A percentile compares a stretch with the other conserved stretches of the same genome.
These are phyloP conservation scores for Geoglossum glabrum DNA, from an alignment of 495 filamentous ascomycete genomes.

Conservation along the genomic window DNA sequence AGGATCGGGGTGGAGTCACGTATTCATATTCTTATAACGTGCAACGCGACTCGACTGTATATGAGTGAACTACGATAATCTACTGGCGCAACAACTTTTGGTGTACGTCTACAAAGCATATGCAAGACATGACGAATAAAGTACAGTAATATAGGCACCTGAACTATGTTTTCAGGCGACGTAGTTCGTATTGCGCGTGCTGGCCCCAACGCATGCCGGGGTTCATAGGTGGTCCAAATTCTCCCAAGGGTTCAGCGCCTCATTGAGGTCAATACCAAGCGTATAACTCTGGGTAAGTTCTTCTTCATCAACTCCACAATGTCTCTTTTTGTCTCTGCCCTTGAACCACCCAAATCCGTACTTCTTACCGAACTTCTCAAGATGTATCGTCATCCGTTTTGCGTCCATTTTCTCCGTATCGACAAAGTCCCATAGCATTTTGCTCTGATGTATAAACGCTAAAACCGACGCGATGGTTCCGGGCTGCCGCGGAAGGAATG, in stretches of 20 bases:
- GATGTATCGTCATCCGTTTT: constrained; percentile 30
- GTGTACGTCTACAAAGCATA: too few species aligned
- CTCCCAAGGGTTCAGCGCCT: constrained; percentile 4
- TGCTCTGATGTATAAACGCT: constrained; percentile 51
- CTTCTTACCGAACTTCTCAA: constrained; percentile 34
- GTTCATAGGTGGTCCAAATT: background rate
- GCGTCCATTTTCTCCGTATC: constrained; percentile 40
- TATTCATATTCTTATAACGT: too few species aligned
- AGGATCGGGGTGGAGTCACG: too few species aligned
- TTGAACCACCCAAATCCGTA: constrained; percentile 57
- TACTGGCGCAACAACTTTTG: too few species aligned
- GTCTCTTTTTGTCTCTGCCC: constrained; percentile 40
- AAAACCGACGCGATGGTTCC: constrained; percentile 52
- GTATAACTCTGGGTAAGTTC: constrained; percentile 37
- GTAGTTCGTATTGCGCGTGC: background rate
- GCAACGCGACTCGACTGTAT: too few species aligned
- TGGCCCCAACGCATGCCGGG: background rate
- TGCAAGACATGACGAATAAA: too few species aligned
- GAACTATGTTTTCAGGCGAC: too few species aligned
- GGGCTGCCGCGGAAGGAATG: constrained; percentile 52
- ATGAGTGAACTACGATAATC: too few species aligned
- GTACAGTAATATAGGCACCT: too few species aligned
- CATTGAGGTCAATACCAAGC: constrained; percentile 21
- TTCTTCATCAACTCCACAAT: constrained; percentile 55
- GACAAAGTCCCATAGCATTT: constrained; percentile 53